Evolutionary conservation across 148 eudicot species (phyloP).

Genomic region (Euryodendron excelsum): DNA sequence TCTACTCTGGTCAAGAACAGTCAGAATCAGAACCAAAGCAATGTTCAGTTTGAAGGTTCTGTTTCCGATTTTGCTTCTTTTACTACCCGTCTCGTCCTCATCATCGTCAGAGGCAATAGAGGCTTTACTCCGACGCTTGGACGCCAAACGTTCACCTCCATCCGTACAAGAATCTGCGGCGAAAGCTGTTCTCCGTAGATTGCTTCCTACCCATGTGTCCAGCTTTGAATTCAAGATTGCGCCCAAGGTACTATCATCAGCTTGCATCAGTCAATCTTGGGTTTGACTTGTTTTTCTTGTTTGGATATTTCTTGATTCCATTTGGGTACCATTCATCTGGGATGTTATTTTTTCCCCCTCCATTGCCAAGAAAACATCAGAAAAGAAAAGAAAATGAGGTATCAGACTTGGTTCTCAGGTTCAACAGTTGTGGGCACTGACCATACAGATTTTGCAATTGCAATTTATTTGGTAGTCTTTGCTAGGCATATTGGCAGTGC

Average conservation of each 20-base stretch:
- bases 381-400: not conserved
- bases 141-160: slow-evolving; percentile 44
- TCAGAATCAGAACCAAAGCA: not conserved
- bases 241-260: slow-evolving; percentile 44
- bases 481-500: no score
- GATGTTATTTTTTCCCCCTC: not conserved
- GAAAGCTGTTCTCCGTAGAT: slow-evolving; percentile 60
- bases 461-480: not conserved
- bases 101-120: slow-evolving; percentile 34
- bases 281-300: not conserved
- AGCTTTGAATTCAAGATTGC: slow-evolving; percentile 64
- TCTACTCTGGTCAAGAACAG: not conserved
- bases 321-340: not conserved
- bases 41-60: slow-evolving; percentile 8
- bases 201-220: slow-evolving; percentile 69
- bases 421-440: no score
- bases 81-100: slow-evolving; percentile 23
- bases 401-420: not conserved
- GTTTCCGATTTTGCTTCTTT: slow-evolving; percentile 20
- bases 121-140: slow-evolving; percentile 45
- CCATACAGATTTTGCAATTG: not conserved
- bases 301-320: not conserved
- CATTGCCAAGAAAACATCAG: not conserved
- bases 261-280: not conserved
- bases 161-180: slow-evolving; percentile 64